Base-by-base conservation (phyloP, 495 filamentous ascomycete genomes). In the Podospora anserina region DNA sequence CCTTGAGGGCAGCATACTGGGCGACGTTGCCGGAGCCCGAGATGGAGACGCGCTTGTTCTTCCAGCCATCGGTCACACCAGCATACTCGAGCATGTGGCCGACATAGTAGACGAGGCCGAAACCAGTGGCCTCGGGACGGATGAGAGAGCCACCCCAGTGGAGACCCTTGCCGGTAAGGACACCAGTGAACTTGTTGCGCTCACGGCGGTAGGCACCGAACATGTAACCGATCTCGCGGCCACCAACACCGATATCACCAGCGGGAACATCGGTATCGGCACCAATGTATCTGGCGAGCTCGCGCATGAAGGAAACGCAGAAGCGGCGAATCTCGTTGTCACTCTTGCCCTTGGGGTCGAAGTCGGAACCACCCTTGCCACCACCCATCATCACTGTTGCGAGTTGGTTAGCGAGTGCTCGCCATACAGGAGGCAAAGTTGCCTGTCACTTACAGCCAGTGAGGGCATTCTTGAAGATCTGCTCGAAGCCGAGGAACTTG, bases 401-500 rank as follows among this genome's bases (percentile, higher is more conserved):
- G 26, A 30, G 49, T 32, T 34, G 69, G 76, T 78, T 15, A 80
- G 77, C 70, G 32, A 63, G 54, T 61, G 72, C 60, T 61, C 28
- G 11, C 16, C 27, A 23, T 28, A 16, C 9, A 61, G 32, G 6
- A 54, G 44, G 57, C 34, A 19, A n/a, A 19, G 60, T 6, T 53
- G 18, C 53, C 18, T 55, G 27, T 20, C 15, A 91, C 92, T 86
- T 83, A 94, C 92, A 82, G 71, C 95, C 95, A 69, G 95, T 98
- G 74, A 99, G 84, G 70, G 95, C 95, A 93, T 99, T 99, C 89
- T 99, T 99, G 87, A 99, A 97, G 83, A 92, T 95, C 86, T 99
- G 95, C 89, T 99, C 95, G 79, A 98, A 97, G 66, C 94, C 95
- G 74, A 99, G 86, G 86, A 98, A 98, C 85, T 99, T 99, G 70